Base-by-base conservation (phyloP, 495 filamentous ascomycete genomes). In the Letharia columbiana region DNA sequence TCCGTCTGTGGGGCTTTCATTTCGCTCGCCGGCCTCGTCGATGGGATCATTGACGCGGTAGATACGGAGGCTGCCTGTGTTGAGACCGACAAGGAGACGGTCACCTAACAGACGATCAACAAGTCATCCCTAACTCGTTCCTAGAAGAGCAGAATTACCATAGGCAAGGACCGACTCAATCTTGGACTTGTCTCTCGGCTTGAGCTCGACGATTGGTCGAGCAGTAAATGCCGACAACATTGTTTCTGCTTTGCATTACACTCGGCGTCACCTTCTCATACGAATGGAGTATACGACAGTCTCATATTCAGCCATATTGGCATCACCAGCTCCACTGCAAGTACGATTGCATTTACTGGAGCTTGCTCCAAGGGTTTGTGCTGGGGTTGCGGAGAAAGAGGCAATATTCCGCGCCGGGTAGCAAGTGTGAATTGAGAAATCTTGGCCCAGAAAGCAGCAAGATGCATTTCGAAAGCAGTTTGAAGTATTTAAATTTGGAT, bases 191-290 rank as follows among this genome's bases (percentile, higher is more conserved):
- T 98, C 94, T 73, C 91, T 87, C 72, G 86, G 86, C 78, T 89
- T 92, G 67, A 99, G 88, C 87, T 99, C 94, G 81, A 97, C 88
- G 72, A 98, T 89, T 68, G 95, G 89, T 73, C 90, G 90, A 82
- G 94, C 91, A 69, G 87, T 93, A 79, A 99, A 98, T 76, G 95
- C 93, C 79, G 94, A 96, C 77, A 98, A 87, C 94, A 98, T 98
- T n/a, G 20, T 45, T n/a, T 0, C 23, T 1, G 23, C 23, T 28
- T 28, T 28, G 23, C 23, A 28, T 28, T 28, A 28, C 23, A 28
- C 23, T 28, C 23, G 23, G 23, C 3, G 11, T 44, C 31, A 11
- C 52, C 18, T 20, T 15, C 15, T 23, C 8, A n/a, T 39, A 8
- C 8, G 41, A 12, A 35, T 45, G 28, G 37, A 17, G 31, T 28